Conservation (phyloP, 208 protist species). For the Acanthamoeba culbertsoni region DNA sequence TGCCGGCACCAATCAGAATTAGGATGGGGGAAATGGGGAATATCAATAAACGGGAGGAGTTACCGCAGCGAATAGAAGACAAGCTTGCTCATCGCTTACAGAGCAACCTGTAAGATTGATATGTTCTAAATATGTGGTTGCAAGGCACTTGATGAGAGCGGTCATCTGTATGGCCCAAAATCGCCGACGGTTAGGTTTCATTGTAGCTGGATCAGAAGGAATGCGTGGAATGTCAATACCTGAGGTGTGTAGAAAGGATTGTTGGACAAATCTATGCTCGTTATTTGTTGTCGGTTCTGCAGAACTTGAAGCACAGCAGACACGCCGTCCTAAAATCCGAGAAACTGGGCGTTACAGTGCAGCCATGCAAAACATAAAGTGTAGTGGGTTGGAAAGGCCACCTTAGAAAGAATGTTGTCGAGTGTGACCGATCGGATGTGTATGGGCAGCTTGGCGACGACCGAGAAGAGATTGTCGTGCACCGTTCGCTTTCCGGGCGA, state of each 20-base stretch:
- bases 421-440: neutral
- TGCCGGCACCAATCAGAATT: no score
- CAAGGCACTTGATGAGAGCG: neutral
- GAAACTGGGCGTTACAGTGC: neutral
- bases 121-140: neutral
- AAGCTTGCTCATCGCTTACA: neutral
- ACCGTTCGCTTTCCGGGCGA: neutral
- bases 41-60: no score
- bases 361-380: neutral
- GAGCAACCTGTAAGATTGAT: constrained; percentile 9
- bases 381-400: neutral
- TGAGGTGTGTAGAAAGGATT: neutral
- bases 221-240: neutral
- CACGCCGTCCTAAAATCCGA: neutral
- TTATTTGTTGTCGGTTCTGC: neutral
- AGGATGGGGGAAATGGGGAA: no score
- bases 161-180: neutral
- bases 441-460: constrained; percentile 2
- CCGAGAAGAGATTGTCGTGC: neutral
- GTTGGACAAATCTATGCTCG: neutral
- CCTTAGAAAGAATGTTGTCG: constrained; percentile 24
- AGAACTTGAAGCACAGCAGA: neutral
- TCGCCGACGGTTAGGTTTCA: no score
- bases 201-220: neutral
- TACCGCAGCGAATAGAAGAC: constrained; percentile 10